A percentile compares a stretch with the other conserved stretches of the same genome.
Conservation (phyloP, 176 grass and related monocot genomes). For the Eleusine coracana region DNA sequence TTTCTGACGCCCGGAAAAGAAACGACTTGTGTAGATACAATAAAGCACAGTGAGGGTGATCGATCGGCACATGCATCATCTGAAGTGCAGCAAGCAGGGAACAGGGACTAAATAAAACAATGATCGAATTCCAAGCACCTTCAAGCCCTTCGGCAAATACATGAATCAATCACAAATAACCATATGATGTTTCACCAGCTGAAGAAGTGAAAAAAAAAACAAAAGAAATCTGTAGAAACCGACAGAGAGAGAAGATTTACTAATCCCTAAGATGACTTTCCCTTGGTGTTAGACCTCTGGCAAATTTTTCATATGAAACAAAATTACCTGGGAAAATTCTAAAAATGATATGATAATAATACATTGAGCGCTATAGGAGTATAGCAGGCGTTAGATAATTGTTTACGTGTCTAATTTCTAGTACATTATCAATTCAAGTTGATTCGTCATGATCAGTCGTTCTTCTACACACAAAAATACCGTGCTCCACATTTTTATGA, state of each 20-base stretch:
- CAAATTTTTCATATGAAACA: too few species aligned
- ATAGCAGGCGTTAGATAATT: neutral
- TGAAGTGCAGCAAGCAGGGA: too few species aligned
- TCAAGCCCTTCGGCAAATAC: neutral
- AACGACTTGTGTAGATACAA: neutral
- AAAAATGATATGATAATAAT: too few species aligned
- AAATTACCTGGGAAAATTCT: too few species aligned
- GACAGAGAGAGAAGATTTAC: neutral
- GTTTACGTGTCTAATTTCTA: neutral
- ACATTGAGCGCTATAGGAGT: too few species aligned
- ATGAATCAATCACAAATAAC: neutral
- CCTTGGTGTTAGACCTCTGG: too few species aligned
- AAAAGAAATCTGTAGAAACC: neutral
- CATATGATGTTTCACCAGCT: neutral
- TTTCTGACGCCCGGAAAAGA: neutral
- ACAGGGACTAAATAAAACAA: neutral
- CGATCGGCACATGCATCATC: neutral
- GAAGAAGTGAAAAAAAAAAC: neutral
- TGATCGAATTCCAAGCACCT: neutral
- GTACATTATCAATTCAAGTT: neutral
- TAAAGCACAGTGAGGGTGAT: neutral
- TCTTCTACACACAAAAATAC: neutral
- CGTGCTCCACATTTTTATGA: too few species aligned
- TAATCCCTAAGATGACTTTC: too few species aligned
- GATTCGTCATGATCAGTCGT: neutral